Percentiles rank a stretch among this genome's conserved stretches.
phyloP scores from a whole-genome alignment of 208 protist species.

The Trichomonas tenax region DNA sequence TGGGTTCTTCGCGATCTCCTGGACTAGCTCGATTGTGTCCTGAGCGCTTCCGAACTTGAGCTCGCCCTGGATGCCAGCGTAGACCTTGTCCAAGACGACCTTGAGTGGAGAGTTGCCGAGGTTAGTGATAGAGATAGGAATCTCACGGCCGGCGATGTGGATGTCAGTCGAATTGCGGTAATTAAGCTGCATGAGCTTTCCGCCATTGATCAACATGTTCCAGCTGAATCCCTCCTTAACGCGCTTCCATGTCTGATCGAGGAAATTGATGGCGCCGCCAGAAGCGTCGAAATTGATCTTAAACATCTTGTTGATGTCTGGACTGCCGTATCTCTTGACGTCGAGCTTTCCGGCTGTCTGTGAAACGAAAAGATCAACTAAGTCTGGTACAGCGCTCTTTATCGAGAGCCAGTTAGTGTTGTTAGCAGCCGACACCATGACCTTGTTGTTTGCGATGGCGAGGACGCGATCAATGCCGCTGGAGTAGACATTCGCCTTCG shows the following conservation, averaged over 20 bases:
- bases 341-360: neutral
- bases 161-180: neutral
- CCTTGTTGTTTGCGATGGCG: neutral
- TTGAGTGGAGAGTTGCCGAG: neutral
- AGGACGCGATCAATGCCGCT: neutral
- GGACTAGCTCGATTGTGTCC: neutral
- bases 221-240: neutral
- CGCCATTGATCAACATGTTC: neutral
- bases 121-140: neutral
- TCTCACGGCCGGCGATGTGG: neutral
- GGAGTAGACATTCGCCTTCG: neutral
- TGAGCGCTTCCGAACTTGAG: neutral
- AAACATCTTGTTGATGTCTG: neutral
- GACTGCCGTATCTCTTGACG: neutral
- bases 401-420: neutral
- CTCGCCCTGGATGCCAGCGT: neutral
- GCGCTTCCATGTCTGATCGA: neutral
- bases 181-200: neutral
- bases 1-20: neutral
- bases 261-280: neutral
- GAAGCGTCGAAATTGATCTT: neutral
- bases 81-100: neutral
- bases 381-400: neutral
- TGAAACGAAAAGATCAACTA: neutral
- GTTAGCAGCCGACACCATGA: neutral